Conservation (phyloP, 306 rosid species). For the Cucurbita ficifolia region DNA sequence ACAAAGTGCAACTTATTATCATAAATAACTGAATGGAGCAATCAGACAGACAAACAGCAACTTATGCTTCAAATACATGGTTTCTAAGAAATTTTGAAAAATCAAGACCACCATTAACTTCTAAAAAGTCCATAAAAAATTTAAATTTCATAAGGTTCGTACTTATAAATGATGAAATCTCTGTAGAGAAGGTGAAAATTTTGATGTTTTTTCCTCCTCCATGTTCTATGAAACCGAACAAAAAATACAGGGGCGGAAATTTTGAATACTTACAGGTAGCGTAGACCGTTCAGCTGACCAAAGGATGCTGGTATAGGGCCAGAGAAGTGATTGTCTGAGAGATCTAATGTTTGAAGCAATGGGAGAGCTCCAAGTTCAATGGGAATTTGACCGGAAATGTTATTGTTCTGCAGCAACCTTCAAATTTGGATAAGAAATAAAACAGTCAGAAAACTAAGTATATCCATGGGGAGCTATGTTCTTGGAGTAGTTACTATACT, state of each 20-base stretch:
- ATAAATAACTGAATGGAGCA: background rate
- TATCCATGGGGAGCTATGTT: background rate
- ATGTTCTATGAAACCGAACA: constrained; percentile 18
- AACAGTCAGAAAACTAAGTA: constrained; percentile 4
- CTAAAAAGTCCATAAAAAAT: background rate
- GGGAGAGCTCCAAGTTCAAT: constrained; percentile 53
- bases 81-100: background rate
- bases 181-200: background rate
- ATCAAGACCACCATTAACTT: background rate
- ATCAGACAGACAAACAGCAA: background rate
- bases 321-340: constrained; percentile 66
- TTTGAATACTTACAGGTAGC: constrained; percentile 48
- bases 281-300: constrained; percentile 48
- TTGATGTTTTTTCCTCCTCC: background rate
- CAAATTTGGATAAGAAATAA: constrained; percentile 7
- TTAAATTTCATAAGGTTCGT: background rate
- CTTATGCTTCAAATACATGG: background rate
- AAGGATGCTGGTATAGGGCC: constrained; percentile 50
- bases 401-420: constrained; percentile 81
- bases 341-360: constrained; percentile 76
- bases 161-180: background rate
- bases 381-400: constrained; percentile 71
- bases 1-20: background rate
- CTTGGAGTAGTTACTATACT: background rate
- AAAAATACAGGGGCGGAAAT: background rate